Evolutionary conservation across 805 yeast genomes (phyloP).

Genomic region (Yamadazyma sp.): DNA sequence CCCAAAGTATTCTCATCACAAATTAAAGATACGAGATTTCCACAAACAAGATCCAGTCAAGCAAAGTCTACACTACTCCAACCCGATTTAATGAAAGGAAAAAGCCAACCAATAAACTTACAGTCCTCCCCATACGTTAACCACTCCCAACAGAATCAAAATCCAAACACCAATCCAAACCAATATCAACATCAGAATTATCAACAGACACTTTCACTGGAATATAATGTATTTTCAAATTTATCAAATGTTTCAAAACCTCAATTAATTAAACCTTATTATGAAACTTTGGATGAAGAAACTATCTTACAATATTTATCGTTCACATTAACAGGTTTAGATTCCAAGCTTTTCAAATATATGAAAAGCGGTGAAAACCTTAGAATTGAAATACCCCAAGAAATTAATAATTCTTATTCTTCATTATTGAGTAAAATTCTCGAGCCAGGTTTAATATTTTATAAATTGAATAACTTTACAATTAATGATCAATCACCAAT

Average conservation of each 20-base stretch:
- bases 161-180: neutral
- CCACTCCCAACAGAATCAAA: neutral
- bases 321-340: slow-evolving; percentile 59
- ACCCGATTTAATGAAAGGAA: neutral
- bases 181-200: too few species aligned
- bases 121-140: slow-evolving; percentile 13
- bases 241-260: slow-evolving; percentile 2
- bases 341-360: slow-evolving; percentile 54
- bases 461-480: slow-evolving; percentile 35
- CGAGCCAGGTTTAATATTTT: slow-evolving; percentile 72
- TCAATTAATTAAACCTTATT: slow-evolving; percentile 24
- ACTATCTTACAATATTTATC: slow-evolving; percentile 44
- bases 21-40: slow-evolving; percentile 2
- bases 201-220: slow-evolving; percentile 2
- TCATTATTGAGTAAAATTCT: slow-evolving; percentile 53
- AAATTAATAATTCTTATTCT: slow-evolving; percentile 53
- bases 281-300: slow-evolving; percentile 28
- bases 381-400: slow-evolving; percentile 44
- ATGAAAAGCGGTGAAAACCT: slow-evolving; percentile 22
- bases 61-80: neutral
- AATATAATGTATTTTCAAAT: neutral
- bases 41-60: neutral
- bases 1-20: slow-evolving; percentile 2
- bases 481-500: slow-evolving; percentile 44
- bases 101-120: slow-evolving; percentile 1